A percentile compares a stretch with the other conserved stretches of the same genome.
phyloP scores from a whole-genome alignment of 805 yeast genomes.

The Zygosaccharomyces bailii region DNA sequence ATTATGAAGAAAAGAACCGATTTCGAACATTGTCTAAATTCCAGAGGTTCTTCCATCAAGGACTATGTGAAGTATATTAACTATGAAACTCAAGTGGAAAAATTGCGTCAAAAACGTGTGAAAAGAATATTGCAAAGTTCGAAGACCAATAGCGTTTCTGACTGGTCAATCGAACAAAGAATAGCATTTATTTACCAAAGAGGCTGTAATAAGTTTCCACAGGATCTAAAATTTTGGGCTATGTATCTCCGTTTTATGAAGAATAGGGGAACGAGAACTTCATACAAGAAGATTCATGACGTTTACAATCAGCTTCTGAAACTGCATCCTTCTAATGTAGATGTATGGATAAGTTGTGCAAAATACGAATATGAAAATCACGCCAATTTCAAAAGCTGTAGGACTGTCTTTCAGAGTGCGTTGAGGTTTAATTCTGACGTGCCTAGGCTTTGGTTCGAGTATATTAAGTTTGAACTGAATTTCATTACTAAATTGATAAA shows the following conservation, averaged over 20 bases:
- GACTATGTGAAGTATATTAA: constrained; percentile 78
- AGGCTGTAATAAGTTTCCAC: constrained; percentile 76
- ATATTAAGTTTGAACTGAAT: constrained; percentile 81
- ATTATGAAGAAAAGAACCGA: constrained; percentile 93
- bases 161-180: constrained; percentile 82
- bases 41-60: constrained; percentile 73
- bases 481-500: constrained; percentile 80
- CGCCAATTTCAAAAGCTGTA: constrained; percentile 83
- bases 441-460: constrained; percentile 72
- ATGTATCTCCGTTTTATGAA: constrained; percentile 67
- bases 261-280: constrained; percentile 47
- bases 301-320: constrained; percentile 75
- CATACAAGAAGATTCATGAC: constrained; percentile 68
- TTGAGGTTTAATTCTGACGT: constrained; percentile 79
- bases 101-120: constrained; percentile 67
- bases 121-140: constrained; percentile 55
- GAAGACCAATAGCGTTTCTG: constrained; percentile 66
- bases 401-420: constrained; percentile 80
- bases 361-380: constrained; percentile 88
- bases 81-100: constrained; percentile 77
- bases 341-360: constrained; percentile 93
- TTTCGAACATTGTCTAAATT: constrained; percentile 84
- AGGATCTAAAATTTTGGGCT: constrained; percentile 74
- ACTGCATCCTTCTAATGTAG: constrained; percentile 85
- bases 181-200: constrained; percentile 80